These are phyloP conservation scores for Globisporangium ultimum DNA, from an alignment of 352 stramenopile species.

Conservation along the genomic window DNA sequence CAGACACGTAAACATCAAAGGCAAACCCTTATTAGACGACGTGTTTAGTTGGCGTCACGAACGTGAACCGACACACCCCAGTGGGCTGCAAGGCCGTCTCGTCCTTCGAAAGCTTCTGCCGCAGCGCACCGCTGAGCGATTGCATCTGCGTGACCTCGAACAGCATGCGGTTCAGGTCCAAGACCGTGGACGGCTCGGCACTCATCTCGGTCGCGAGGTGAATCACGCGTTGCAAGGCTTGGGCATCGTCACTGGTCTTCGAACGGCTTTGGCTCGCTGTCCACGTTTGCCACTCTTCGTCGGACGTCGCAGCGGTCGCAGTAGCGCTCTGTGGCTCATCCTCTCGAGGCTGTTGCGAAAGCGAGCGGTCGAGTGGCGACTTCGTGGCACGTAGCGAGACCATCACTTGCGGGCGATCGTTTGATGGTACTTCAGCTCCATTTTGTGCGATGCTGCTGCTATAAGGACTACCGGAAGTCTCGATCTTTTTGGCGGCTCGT, in stretches of 20 bases:
- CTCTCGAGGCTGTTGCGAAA: neutral
- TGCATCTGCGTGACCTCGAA: constrained; percentile 26
- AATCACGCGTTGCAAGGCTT: constrained; percentile 62
- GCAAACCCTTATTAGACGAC: constrained; percentile 9
- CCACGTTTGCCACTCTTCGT: constrained; percentile 51
- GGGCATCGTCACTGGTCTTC: constrained; percentile 33
- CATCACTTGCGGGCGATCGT: neutral
- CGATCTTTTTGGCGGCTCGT: constrained; percentile 11
- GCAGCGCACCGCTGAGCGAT: neutral
- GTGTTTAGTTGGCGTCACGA: constrained; percentile 28
- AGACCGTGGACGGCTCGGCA: constrained; percentile 40
- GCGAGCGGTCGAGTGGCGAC: neutral
- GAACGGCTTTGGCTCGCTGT: constrained; percentile 30
- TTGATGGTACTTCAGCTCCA: neutral
- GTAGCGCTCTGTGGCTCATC: neutral
- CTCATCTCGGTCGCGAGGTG: constrained; percentile 63
- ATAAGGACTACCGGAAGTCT: constrained; percentile 12
- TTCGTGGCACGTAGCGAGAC: neutral
- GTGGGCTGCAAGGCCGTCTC: constrained; percentile 18
- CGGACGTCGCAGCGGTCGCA: constrained; percentile 2
- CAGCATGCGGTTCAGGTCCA: constrained; percentile 54
- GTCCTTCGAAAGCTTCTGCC: constrained; percentile 4
- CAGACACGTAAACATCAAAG: neutral
- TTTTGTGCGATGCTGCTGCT: constrained; percentile 7
- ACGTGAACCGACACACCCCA: constrained; percentile 58